Conservation (phyloP, 305 asterid species). For the Galium porrigens region DNA sequence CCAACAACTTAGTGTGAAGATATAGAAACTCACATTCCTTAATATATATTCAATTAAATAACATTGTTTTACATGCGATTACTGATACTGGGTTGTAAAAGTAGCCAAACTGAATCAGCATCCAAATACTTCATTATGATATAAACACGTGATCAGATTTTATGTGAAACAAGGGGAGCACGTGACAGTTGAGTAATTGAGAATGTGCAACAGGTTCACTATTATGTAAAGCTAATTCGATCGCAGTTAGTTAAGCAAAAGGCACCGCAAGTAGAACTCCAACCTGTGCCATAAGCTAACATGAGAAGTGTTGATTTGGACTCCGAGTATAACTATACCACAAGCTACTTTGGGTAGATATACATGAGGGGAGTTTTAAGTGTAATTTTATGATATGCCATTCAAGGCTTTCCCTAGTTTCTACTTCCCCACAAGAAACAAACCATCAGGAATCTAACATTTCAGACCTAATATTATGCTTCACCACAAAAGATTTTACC, state of each 20-base stretch:
- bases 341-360: background rate
- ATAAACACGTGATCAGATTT: background rate
- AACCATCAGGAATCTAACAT: background rate
- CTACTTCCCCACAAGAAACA: background rate
- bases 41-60: background rate
- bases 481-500: background rate
- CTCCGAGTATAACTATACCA: background rate
- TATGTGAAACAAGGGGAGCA: background rate
- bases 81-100: background rate
- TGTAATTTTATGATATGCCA: background rate
- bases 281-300: background rate
- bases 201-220: background rate
- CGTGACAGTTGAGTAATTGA: background rate
- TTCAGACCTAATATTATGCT: background rate
- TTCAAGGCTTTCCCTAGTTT: background rate
- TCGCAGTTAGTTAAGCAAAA: background rate
- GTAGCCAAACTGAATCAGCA: background rate
- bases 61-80: background rate
- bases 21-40: background rate
- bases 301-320: background rate
- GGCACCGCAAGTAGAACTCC: background rate
- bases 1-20: background rate
- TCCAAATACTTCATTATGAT: no score
- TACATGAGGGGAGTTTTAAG: background rate
- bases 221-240: background rate